Evolutionary conservation across 176 grass and related monocot genomes (phyloP).

Genomic region (barley (Hordeum vulgare)): DNA sequence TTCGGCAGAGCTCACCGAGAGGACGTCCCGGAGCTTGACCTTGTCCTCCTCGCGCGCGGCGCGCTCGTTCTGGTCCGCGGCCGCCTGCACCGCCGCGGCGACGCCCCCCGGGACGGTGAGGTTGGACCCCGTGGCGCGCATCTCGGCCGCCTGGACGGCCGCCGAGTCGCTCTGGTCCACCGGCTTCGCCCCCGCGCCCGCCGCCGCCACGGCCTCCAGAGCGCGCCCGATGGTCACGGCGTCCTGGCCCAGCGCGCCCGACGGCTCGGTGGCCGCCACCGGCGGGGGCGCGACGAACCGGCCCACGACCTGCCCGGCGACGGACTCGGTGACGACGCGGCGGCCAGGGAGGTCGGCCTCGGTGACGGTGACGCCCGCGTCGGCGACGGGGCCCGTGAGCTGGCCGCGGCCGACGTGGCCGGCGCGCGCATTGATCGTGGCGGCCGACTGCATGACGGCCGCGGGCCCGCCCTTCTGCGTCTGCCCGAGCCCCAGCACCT

Average conservation of each 20-base stretch:
- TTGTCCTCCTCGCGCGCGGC: constrained; percentile 26
- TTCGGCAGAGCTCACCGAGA: constrained; percentile 23
- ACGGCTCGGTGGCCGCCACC: neutral
- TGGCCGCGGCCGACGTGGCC: constrained; percentile 26
- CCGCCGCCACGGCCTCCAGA: neutral
- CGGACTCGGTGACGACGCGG: constrained; percentile 46
- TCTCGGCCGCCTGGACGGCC: constrained; percentile 53
- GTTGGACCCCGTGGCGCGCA: constrained; percentile 27
- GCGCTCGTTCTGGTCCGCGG: constrained; percentile 31
- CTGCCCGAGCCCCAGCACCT: constrained; percentile 35
- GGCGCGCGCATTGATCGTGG: constrained; percentile 30
- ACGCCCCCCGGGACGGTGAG: constrained; percentile 18
- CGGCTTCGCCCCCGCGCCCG: neutral
- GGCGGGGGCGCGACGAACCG: neutral
- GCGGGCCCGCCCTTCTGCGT: constrained; percentile 32
- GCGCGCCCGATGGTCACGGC: constrained; percentile 22
- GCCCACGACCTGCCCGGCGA: constrained; percentile 50
- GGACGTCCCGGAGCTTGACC: constrained; percentile 50
- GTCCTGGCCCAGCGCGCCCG: neutral
- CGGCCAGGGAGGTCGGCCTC: constrained; percentile 33
- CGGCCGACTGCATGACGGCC: constrained; percentile 46
- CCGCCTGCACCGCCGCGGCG: constrained; percentile 29
- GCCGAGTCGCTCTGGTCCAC: constrained; percentile 40
- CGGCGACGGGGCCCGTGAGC: constrained; percentile 5
- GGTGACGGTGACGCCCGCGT: constrained; percentile 34